These are phyloP conservation scores for Suillus ampliporus DNA, from an alignment of 768 basidiomycete species.

Conservation along the genomic window DNA sequence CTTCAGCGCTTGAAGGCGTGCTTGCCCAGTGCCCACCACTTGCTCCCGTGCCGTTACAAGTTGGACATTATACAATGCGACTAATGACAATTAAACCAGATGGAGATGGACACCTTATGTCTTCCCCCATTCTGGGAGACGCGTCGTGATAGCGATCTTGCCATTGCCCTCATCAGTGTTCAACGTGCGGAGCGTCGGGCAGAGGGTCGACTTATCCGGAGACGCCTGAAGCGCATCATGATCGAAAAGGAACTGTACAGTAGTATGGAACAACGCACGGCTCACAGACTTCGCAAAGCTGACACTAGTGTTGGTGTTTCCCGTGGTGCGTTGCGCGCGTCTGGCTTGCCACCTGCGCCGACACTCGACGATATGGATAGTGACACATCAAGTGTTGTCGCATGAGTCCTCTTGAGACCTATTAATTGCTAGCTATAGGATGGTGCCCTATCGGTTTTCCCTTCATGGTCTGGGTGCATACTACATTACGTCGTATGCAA, in stretches of 20 bases:
- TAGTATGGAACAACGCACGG: not conserved
- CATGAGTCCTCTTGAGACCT: not conserved
- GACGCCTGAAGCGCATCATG: slow-evolving; percentile 3
- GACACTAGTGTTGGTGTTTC: slow-evolving; percentile 8
- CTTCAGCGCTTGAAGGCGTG: too few relatives aligned
- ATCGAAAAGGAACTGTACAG: slow-evolving; percentile 13
- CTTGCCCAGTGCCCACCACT: too few relatives aligned
- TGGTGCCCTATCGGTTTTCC: too few relatives aligned
- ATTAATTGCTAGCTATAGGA: too few relatives aligned
- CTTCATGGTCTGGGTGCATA: too few relatives aligned
- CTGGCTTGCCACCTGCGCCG: not conserved
- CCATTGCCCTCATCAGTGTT: not conserved
- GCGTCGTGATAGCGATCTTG: not conserved
- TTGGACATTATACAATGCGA: not conserved
- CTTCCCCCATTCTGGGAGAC: slow-evolving; percentile 3
- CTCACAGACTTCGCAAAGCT: slow-evolving; percentile 8
- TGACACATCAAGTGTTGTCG: not conserved
- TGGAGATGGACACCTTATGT: not conserved
- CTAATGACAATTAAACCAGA: not conserved
- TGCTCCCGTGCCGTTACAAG: too few relatives aligned
- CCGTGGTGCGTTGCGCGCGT: not conserved
- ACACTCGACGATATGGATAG: not conserved
- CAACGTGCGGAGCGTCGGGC: not conserved
- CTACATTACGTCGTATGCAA: too few relatives aligned
- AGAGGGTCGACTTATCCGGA: not conserved